A percentile compares a stretch with the other conserved stretches of the same genome.
Conservation (phyloP, 768 basidiomycete species). For the Lactarius hengduanensis region DNA sequence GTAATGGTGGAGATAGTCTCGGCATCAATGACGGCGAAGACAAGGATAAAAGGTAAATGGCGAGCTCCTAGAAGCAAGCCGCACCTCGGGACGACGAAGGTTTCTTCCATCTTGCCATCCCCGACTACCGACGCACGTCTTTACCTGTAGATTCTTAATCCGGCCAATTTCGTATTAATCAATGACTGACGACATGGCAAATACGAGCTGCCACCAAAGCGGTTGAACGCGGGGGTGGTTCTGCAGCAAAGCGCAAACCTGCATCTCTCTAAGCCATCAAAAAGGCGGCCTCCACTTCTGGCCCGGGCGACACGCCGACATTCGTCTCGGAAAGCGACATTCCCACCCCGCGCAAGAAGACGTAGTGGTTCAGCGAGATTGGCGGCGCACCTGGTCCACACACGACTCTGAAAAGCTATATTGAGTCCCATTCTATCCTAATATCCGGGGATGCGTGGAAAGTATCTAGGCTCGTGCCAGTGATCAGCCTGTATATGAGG, state of each 20-base stretch:
- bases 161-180: conserved; percentile 62
- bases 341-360: no score
- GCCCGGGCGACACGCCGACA: conserved; percentile 43
- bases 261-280: conserved; percentile 73
- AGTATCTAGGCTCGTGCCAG: no score
- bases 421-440: not conserved
- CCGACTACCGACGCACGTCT: conserved; percentile 4
- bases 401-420: not conserved
- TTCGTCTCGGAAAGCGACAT: conserved; percentile 93
- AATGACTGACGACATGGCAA: conserved; percentile 64
- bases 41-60: conserved; percentile 41
- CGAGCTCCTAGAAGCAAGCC: conserved; percentile 34
- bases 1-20: conserved; percentile 64
- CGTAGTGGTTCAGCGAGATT: no score
- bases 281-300: conserved; percentile 50
- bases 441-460: no score
- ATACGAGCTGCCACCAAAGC: conserved; percentile 72
- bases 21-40: conserved; percentile 89
- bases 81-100: conserved; percentile 81
- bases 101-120: conserved; percentile 31
- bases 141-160: conserved; percentile 63
- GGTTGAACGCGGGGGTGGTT: conserved; percentile 66
- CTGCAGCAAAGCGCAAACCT: conserved; percentile 86
- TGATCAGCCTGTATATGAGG: no score
- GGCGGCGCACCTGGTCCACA: no score